Base-by-base conservation (phyloP, 371 early-diverging fungal genomes). In the Fennellomyces sp. region DNA sequence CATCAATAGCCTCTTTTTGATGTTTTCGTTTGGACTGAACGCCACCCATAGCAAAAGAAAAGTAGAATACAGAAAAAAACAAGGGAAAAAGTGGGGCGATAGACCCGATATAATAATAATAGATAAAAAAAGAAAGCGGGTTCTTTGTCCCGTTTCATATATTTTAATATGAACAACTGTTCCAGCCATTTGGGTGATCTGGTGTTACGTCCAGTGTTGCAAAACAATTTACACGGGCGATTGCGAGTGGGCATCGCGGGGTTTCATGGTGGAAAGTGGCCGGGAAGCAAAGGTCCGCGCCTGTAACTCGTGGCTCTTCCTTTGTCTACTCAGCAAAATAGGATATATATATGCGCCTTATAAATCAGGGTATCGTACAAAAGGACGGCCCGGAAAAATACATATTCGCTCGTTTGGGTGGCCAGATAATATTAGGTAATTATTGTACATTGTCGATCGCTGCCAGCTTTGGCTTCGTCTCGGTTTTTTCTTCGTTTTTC, bases 141-240 rank as follows among this genome's bases (percentile, higher is more conserved):
- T 41, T n/a, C 17, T 17, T 10, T 41, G n/a, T 19, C 41, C 15
- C 15, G n/a, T 45, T 45, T 45, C 17, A 45, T 45, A 45, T 45
- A 45, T 45, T 21, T 45, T 45, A 21, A 45, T 8, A 21, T 17
- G 21, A 45, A 45, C 8, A 21, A 23, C 21, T 23, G 5, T 5
- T 45, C 45, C 45, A 45, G 21, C 45, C 45, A 45, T 23, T 25
- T 45, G 45, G 45, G 12, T 45, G 45, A 45, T 45, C 45, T 45
- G 45, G 45, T 45, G n/a, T 19, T 45, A 23, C 23, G 5, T 21
- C 45, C n/a, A 45, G 45, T n/a, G 45, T 45, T 17, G 6, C 45
- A 45, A 45, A 21, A 45, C 12, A 45, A 45, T 45, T 45, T 45
- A 45, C 21, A 45, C 4, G n/a, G 21, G 45, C 45, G 45, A 1